Evolutionary conservation across 345 rosid genomes (phyloP), one percentile per base, ranked within the genome.

Genomic region (Linum lewisii): DNA sequence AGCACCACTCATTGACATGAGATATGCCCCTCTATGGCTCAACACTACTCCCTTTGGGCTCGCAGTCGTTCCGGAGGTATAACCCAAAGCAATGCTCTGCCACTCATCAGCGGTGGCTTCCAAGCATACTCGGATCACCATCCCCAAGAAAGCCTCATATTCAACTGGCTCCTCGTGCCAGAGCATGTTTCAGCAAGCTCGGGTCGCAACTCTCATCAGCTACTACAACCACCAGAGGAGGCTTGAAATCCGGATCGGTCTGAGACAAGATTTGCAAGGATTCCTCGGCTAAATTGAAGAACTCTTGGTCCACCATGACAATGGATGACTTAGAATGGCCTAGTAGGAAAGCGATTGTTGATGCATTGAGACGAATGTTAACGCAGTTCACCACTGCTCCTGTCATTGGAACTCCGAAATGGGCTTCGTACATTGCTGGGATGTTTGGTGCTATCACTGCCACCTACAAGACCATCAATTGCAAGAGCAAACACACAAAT

Each of bases 11-110:
- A 87, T 5, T 63, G 90, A 67, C 97, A 87, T 90, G 29, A 85
- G 42, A 66, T 87, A 89, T 7, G 97, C 99, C 36, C 97, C 99
- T 21, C 97, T 79, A 68, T 89, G 99, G 71, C 80, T 73, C 71
- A 93, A 69, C 57, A 89, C 90, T 24, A 93, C 96, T 21, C 97
- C 96, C 65, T 84, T 89, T 0, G 99, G 99, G 66, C 87, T 87
- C 49, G 95, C 85, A 0, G 99, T 89, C n/a, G 96, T 89, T 13
- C 99, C 99, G 0, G 99, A 93, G 51, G 97, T 93, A 72, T 93
- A 89, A 36, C 90, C 92, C 53, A 93, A 71, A 63, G 96, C 79
- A 25, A 93, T 93, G 62, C 99, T 93, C 75, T 87, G 97, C 97
- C 97, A 93, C 69, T 87, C 99, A 58, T 93, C 97, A 63, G 63